Evolutionary conservation across 257 asterid genomes (phyloP).

Genomic region (Ajuga chamaepitys): DNA sequence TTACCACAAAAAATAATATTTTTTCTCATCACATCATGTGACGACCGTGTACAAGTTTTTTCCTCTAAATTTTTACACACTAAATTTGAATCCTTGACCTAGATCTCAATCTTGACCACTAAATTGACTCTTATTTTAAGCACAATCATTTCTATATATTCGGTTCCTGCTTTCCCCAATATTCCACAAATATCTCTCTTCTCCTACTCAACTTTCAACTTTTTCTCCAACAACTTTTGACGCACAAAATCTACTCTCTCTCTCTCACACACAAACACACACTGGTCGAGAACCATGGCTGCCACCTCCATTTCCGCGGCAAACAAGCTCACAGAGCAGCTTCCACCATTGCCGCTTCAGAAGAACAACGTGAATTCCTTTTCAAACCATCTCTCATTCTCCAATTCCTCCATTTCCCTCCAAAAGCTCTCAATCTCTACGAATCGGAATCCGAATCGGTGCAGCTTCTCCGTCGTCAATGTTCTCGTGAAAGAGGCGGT

Average conservation of each 20-base stretch:
- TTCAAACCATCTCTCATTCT: constrained; percentile 20
- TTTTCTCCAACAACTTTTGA: constrained; percentile 26
- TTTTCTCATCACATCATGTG: too few species aligned
- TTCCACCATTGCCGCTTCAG: constrained; percentile 5
- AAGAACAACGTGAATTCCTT: not conserved
- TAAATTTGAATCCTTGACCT: too few species aligned
- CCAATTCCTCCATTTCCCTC: constrained; percentile 22
- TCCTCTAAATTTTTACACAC: too few species aligned
- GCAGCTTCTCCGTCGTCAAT: constrained; percentile 8
- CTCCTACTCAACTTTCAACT: not conserved
- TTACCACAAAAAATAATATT: too few species aligned
- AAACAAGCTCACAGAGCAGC: constrained; percentile 21
- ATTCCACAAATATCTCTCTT: constrained; percentile 11
- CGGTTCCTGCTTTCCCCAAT: not conserved
- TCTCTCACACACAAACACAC: not conserved
- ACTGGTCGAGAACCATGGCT: constrained; percentile 22
- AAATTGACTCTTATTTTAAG: too few species aligned
- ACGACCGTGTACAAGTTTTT: too few species aligned
- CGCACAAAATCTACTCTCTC: constrained; percentile 6
- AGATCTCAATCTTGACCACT: too few species aligned
- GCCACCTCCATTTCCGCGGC: constrained; percentile 32
- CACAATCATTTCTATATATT: not conserved
- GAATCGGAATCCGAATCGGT: not conserved
- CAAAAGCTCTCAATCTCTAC: constrained; percentile 25
- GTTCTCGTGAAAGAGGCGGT: constrained; percentile 29